A percentile compares a stretch with the other conserved stretches of the same genome.
These are phyloP conservation scores for Funneliformis geosporum DNA, from an alignment of 192 early-diverging fungal species.

Conservation along the genomic window DNA sequence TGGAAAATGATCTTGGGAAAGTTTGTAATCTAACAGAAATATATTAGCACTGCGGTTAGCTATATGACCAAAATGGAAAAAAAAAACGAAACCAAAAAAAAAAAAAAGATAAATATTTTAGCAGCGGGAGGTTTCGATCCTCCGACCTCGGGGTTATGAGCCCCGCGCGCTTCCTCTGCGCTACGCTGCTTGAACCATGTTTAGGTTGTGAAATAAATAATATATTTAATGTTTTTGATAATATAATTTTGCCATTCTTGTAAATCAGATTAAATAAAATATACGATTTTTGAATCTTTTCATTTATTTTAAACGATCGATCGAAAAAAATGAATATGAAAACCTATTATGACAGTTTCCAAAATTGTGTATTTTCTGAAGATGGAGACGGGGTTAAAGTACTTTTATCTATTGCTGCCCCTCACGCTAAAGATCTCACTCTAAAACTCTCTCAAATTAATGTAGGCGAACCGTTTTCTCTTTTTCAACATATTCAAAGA, in stretches of 20 bases:
- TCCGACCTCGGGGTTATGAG: slow-evolving; percentile 87
- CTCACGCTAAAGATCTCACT: not conserved
- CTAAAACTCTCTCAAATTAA: not conserved
- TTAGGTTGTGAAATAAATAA: not conserved
- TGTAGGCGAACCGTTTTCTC: not conserved
- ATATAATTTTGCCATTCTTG: not conserved
- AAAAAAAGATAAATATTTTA: slow-evolving; percentile 44
- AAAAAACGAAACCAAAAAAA: slow-evolving; percentile 22
- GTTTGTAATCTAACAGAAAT: no score
- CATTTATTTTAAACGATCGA: no score
- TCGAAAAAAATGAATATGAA: not conserved
- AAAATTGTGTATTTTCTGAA: not conserved
- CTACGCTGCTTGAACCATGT: slow-evolving; percentile 59
- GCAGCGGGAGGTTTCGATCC: slow-evolving; percentile 78
- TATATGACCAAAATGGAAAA: not conserved
- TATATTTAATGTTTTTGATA: not conserved
- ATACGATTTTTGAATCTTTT: no score
- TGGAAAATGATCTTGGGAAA: no score
- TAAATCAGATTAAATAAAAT: not conserved
- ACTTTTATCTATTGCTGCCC: not conserved
- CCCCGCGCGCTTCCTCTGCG: slow-evolving; percentile 85
- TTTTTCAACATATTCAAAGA: no score
- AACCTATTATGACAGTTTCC: not conserved
- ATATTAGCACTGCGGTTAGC: no score
- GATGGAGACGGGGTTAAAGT: not conserved